phyloP scores from a whole-genome alignment of 192 early-diverging fungal genomes.

The Backusella australiensis region DNA sequence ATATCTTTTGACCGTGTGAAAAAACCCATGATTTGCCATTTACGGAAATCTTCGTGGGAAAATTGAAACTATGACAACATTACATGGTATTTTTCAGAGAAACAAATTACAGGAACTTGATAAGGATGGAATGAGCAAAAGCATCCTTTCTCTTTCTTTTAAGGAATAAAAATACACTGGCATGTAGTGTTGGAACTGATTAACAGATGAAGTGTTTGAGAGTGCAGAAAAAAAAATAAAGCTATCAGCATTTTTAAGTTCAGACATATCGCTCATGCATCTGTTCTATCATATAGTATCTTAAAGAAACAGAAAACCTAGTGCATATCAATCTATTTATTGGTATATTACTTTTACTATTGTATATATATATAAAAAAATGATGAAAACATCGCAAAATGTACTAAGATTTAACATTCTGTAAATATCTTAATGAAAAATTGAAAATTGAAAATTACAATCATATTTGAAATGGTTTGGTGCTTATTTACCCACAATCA shows the following conservation, averaged over 20 bases:
- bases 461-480: background rate
- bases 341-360: background rate
- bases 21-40: background rate
- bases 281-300: background rate
- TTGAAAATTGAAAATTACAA: background rate
- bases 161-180: background rate
- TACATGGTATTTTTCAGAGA: background rate
- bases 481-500: background rate
- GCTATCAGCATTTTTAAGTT: background rate
- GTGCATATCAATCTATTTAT: background rate
- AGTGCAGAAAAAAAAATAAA: background rate
- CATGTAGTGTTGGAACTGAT: too few species aligned
- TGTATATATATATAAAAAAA: background rate
- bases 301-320: background rate
- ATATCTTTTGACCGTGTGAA: conserved; percentile 12
- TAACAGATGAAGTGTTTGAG: background rate
- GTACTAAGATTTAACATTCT: too few species aligned
- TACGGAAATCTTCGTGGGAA: conserved; percentile 10
- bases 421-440: too few species aligned
- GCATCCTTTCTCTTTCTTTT: background rate
- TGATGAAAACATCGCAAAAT: too few species aligned
- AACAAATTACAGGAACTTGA: background rate
- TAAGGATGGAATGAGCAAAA: background rate
- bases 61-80: background rate
- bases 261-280: background rate